Base-by-base conservation (phyloP, 306 rosid species). In the Lathyrus sativus region DNA sequence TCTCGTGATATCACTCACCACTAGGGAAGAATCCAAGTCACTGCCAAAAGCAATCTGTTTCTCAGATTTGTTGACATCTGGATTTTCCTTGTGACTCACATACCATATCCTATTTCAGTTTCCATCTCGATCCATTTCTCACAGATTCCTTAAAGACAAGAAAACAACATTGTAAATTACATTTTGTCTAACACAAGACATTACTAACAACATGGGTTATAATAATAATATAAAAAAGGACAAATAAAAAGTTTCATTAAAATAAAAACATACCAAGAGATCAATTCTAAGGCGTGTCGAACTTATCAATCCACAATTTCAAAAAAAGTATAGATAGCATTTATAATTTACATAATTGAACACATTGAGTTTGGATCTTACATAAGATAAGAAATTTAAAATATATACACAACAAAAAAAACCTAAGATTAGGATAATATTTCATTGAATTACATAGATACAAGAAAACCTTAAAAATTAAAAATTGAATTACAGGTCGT, bases 401-500 rank as follows among this genome's bases (percentile, higher is more conserved):
- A 45, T 14, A 64, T 83, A 49, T 81, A 85, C 95, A 85, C 95
- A 85, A 63, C 55, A 51, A 62, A 38, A 62, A 62, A 72, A 38
- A 19, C 0, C 44, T 55, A 63, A 49, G 59, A 67, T 73, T 68
- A 11, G 33, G 77, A 78, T 38, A 31, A 5, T 12, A 11, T 42
- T 64, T 45, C 7, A 22, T 19, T 53, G 5, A 49, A 53, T 19
- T 28, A 41, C 13, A 35, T 35, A 35, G 6, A 35, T 35, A 35
- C 39, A 35, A 7, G 9, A 35, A 35, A 35, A 7, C 39, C 62
- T 42, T 29, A 29, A 29, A 73, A 19, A 72, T 42, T 29, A 29
- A 29, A 73, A 19, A 72, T 61, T 45, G 60, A 66, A 31, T 67
- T 19, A 43, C 41, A 1, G 56, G 51, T 80, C 39, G 17, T 67